Evolutionary conservation across 805 yeast genomes (phyloP).

Genomic region (Cephaloascus albidus): DNA sequence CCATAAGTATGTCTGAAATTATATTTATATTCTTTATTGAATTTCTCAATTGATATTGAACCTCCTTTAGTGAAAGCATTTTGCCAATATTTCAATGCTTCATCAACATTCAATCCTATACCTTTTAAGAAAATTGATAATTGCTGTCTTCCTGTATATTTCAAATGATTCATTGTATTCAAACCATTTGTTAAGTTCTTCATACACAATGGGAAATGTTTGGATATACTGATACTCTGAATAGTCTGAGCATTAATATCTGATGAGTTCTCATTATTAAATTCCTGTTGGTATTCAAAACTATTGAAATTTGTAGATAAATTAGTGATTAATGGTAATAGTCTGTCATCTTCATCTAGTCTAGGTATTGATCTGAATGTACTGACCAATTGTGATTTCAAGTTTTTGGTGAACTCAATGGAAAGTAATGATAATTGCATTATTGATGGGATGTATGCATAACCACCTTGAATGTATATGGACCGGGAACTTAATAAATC

Average conservation of each 20-base stretch:
- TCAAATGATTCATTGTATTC: conserved; percentile 57
- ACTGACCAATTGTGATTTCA: conserved; percentile 42
- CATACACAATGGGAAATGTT: conserved; percentile 81
- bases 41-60: conserved; percentile 55
- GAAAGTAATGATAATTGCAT: conserved; percentile 66
- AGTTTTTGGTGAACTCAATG: conserved; percentile 51
- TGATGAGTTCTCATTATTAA: conserved; percentile 19
- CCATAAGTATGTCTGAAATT: conserved; percentile 88
- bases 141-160: conserved; percentile 80
- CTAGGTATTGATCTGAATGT: conserved; percentile 77
- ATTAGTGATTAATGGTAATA: conserved; percentile 76
- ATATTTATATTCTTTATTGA: conserved; percentile 83
- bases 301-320: conserved; percentile 45
- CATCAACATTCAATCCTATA: conserved; percentile 80
- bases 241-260: conserved; percentile 57
- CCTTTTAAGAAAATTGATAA: conserved; percentile 80
- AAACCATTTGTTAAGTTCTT: conserved; percentile 56
- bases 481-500: conserved; percentile 68
- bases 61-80: conserved; percentile 54
- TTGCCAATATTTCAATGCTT: conserved; percentile 81
- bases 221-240: conserved; percentile 38
- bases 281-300: conserved; percentile 48
- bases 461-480: conserved; percentile 59
- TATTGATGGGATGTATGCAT: conserved; percentile 77
- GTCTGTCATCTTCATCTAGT: conserved; percentile 84